Percentiles rank a stretch among this genome's conserved stretches.
phyloP scores from a whole-genome alignment of 257 asterid species.

The Solanum raphanifolium region DNA sequence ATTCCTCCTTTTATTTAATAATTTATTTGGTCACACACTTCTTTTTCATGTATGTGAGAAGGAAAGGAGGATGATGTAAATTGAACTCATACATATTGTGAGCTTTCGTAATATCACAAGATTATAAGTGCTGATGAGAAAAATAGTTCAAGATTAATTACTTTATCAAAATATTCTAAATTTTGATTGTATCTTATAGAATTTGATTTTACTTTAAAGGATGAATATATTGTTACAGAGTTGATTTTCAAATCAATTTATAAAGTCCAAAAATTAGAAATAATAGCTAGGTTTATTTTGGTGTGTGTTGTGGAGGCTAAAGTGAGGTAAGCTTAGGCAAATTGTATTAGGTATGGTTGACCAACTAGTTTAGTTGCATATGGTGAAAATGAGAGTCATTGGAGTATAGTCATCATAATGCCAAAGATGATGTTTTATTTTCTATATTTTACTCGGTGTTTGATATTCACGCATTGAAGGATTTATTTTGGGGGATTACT shows the following conservation, averaged over 20 bases:
- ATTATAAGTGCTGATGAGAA: background rate
- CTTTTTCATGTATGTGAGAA: background rate
- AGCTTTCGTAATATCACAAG: background rate
- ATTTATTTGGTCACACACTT: background rate
- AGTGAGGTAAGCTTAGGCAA: background rate
- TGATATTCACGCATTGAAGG: background rate
- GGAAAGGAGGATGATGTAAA: background rate
- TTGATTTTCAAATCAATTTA: background rate
- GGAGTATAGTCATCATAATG: background rate
- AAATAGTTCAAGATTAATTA: background rate
- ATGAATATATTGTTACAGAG: background rate
- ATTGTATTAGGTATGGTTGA: constrained; percentile 7
- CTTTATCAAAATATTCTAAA: background rate
- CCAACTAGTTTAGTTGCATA: constrained; percentile 5
- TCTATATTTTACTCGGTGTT: fast-evolving
- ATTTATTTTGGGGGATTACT: background rate
- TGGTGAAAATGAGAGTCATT: background rate
- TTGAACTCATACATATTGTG: background rate
- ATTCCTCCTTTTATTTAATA: background rate
- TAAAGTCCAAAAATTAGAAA: background rate
- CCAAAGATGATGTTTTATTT: background rate
- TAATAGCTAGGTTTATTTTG: background rate
- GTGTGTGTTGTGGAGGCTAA: background rate
- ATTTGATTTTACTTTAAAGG: background rate
- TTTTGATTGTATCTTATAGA: background rate